These are phyloP conservation scores for Brassica carinata DNA, from an alignment of 345 rosid genomes.

Conservation along the genomic window DNA sequence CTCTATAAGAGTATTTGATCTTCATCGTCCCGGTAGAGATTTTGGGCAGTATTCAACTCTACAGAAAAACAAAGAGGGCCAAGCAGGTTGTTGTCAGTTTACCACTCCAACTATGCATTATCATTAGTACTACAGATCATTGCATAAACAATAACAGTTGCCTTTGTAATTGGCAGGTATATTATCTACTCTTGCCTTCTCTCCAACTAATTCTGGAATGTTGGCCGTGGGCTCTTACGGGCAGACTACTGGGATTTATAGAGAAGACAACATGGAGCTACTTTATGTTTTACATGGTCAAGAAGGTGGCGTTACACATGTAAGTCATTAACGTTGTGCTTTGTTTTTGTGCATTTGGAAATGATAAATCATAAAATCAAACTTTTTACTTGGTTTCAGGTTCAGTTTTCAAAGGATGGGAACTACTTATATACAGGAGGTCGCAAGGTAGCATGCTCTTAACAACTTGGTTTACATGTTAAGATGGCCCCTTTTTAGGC, in stretches of 20 bases:
- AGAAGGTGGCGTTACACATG: slow-evolving; percentile 95
- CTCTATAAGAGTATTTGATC: slow-evolving; percentile 75
- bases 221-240: slow-evolving; percentile 92
- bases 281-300: slow-evolving; percentile 91
- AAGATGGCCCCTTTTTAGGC: neutral
- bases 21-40: slow-evolving; percentile 98
- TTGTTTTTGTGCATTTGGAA: slow-evolving; percentile 8
- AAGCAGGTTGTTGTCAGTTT: slow-evolving; percentile 57
- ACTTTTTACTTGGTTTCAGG: slow-evolving; percentile 50
- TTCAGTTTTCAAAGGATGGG: slow-evolving; percentile 93
- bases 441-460: slow-evolving; percentile 66
- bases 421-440: slow-evolving; percentile 91
- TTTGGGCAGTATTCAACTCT: slow-evolving; percentile 68
- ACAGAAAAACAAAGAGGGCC: slow-evolving; percentile 90
- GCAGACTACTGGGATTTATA: slow-evolving; percentile 80
- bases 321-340: slow-evolving; percentile 41
- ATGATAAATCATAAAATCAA: neutral
- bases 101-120: neutral
- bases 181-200: slow-evolving; percentile 82
- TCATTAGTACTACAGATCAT: neutral
- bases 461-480: neutral
- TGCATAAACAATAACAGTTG: neutral
- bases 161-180: slow-evolving; percentile 55
- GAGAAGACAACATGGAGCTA: slow-evolving; percentile 97
- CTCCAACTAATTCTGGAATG: slow-evolving; percentile 76